Evolutionary conservation across 2,329 filamentous ascomycete species (phyloP).

Genomic region (Zymoseptoria pseudotritici): DNA sequence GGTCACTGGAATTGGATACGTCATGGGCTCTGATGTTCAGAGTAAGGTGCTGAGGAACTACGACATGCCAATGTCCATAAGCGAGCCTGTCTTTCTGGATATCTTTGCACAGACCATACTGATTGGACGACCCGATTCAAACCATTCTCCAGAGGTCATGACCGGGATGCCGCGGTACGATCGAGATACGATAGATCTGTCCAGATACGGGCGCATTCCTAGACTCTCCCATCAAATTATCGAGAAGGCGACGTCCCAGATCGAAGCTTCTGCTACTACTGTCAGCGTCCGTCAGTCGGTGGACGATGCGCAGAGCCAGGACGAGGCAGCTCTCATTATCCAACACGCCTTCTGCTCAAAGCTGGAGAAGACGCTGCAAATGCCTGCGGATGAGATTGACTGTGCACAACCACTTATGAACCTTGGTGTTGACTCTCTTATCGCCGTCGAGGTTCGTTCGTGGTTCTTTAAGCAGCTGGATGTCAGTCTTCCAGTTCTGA

Average conservation of each 20-base stretch:
- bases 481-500: slow-evolving; percentile 42
- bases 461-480: slow-evolving; percentile 45
- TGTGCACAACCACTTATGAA: slow-evolving; percentile 20
- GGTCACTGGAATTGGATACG: slow-evolving; percentile 39
- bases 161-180: slow-evolving; percentile 12
- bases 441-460: slow-evolving; percentile 36
- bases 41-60: slow-evolving; percentile 5
- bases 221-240: slow-evolving; percentile 12
- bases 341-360: slow-evolving; percentile 8
- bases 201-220: slow-evolving; percentile 12
- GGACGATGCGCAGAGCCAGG: slow-evolving; percentile 9
- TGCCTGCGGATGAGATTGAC: slow-evolving; percentile 8
- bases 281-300: slow-evolving; percentile 5
- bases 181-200: slow-evolving; percentile 6
- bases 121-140: slow-evolving; percentile 7
- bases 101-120: slow-evolving; percentile 47
- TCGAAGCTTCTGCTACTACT: not conserved
- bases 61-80: slow-evolving; percentile 26
- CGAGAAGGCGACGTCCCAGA: slow-evolving; percentile 6
- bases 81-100: slow-evolving; percentile 46
- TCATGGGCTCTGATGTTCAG: slow-evolving; percentile 19
- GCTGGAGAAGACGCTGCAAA: slow-evolving; percentile 15
- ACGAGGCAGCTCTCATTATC: slow-evolving; percentile 6
- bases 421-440: slow-evolving; percentile 33
- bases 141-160: slow-evolving; percentile 11